Evolutionary conservation across 2,329 filamentous ascomycete genomes (phyloP), one percentile per base, ranked within the genome.

Genomic region (Chaetomium olivaceum): DNA sequence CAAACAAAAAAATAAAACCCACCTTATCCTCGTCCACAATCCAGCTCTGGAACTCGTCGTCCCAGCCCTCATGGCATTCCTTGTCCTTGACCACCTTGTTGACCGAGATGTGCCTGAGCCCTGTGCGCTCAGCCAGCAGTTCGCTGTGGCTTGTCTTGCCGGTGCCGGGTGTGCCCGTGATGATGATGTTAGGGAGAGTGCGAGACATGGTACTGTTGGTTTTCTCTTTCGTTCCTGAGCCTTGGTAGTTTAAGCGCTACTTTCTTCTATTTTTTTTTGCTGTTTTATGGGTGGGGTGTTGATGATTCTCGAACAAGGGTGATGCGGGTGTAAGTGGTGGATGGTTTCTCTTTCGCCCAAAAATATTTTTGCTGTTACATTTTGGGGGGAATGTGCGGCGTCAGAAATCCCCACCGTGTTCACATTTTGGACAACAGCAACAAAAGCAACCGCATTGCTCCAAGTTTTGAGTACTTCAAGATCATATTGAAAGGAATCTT

Each of bases 1-100:
- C 33, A 36, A 36, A 12, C 16, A n/a, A 16, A 52, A 11, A 14
- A 27, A 5, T 50, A 31, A 12, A 9, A 73, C 79, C 67, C 74
- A 93, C 92, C 85, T 96, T 96, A 76, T 99, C 95, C 77, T 99
- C 95, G 75, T 99, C 94, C 19, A 99, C 93, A 65, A 98, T 91
- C 88, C 91, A 96, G 73, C 90, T 93, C 76, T 92, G 87, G 62
- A 89, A 88, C 76, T 93, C 90, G 52, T 96, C 90, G 71, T 96
- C 92, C 79, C 87, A 96, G 27, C 91, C 91, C 74, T 97, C 93
- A 74, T 95, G 91, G 74, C 93, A 97, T 65, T 85, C 87, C 71
- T 89, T 87, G 68, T 96, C 91, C 79, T 97, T 97, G 68, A 96
- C 93, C 48, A 98, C 83, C 72, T 96, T 87, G 77, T 98, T 99